Base-by-base conservation (phyloP, 441 rosid species). In the Breynia disticha region DNA sequence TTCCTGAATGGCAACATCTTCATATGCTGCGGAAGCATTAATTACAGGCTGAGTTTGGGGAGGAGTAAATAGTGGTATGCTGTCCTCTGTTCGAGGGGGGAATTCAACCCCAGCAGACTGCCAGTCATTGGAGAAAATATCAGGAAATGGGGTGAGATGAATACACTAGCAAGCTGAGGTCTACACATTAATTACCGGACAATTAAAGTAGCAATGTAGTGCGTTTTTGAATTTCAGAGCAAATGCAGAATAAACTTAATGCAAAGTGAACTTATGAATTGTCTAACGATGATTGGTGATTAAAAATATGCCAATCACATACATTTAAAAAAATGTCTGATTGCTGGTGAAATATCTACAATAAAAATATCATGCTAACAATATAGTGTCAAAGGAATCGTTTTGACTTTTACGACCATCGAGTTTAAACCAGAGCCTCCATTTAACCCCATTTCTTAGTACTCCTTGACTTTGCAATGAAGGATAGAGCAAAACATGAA, bases 1-100 rank as follows among this genome's bases (percentile, higher is more conserved):
- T 52, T 91, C 95, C 72, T 88, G 84, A 57, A 91, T 84, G 57
- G 89, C 98, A 69, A 83, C 95, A 74, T 84, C 95, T 67, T 93
- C 96, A 70, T 72, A 83, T 39, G 72, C 51, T 55, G 79, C 57
- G 72, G 70, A 62, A 38, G 76, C 76, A 19, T 77, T 77, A 52
- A 63, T 75, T 64, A 80, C 63, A 15, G 97, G 84, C 62, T 88
- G 95, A 48, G 97, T 79, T 68, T 88, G 97, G 17, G 98, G 97
- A 47, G 98, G 98, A 63, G 98, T 88, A 68, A 88, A 93, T 57
- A 93, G 68, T 3, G 95, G 95, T 13, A 88, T 95, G 55, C 72
- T 68, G 66, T 79, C 79, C 75, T 84, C 97, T 51, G 63, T 82
- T 52, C 87, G 83, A n/a, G 95, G 97, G 20, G 98, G 98, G 67